Evolutionary conservation across 768 basidiomycete genomes (phyloP), one percentile per base, ranked within the genome.

Genomic region (Boletellus ananiceps): DNA sequence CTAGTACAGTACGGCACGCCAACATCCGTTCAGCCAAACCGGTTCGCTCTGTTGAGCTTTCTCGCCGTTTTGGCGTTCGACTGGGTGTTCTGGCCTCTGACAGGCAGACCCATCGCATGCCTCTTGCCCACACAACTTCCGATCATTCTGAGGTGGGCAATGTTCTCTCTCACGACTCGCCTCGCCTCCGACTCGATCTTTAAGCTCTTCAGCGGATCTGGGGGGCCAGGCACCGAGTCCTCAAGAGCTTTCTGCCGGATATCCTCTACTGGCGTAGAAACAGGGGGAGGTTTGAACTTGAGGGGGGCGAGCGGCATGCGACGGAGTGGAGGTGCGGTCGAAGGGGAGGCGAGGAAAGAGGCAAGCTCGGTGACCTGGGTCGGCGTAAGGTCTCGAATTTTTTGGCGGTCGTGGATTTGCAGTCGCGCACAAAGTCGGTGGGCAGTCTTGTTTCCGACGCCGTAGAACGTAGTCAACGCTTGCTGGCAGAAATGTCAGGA

Each of bases 71-170:
- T 82, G 46, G 91, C 93, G 63, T 98, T 98, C 47, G 79, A 85
- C 68, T 84, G 85, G 4, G 94, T 97, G 47, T 86, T 86, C 71
- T 98, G 95, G 49, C 95, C 95, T 67, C 95, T 80, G 52, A 98
- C 95, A 3, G 95, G 95, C 39, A 95, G 69, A 50, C 84, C 82
- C 84, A 93, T 91, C 8, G 92, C 92, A 66, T 98, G 95, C 68
- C 93, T 75, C 74, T 83, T 82, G 43, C 96, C 96, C 44, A 91
- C 82, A 68, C 95, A 94, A 57, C 87, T 92, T 41, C 95, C 95
- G 68, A 98, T 93, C 79, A 87, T 87, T 53, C 91, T 76, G 69
- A 93, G 83, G 71, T 96, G 93, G 5, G 81, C 83, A 66, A 99
- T 94, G 66, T 97, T 93, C 67, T 91, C 91, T 71, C 83, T 80